Base-by-base conservation (phyloP, 139 green algal genomes). In the Zygnema cylindricum region DNA sequence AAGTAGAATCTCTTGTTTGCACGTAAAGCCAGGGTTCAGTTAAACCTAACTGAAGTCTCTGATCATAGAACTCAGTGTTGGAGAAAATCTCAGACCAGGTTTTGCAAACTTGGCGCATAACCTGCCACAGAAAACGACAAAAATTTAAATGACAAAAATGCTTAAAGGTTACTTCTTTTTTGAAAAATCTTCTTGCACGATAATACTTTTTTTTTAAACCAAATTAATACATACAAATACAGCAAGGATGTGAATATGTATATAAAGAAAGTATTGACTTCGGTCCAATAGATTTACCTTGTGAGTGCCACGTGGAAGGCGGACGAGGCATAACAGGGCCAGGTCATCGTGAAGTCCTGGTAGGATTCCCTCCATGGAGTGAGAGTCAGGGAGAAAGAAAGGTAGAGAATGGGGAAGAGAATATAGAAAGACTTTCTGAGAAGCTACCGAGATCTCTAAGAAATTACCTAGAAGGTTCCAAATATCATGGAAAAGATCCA, bases 271-370 rank as follows among this genome's bases (percentile, higher is more conserved):
- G 49, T 25, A 7, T 63, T 16, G 7, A 63, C 7, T 16, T 63
- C 7, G 16, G 16, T 7, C 7, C 49, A 63, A 16, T 63, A 7
- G 7, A 16, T 16, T 63, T 63, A 83, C 76, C 32, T 55, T 83
- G 76, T 83, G 76, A 55, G 33, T 71, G 76, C 33, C 32, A 35
- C 76, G 76, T 3, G 76, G 76, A n/a, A 36, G 30, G 76, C 76
- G 76, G 7, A 83, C 49, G 76, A 83, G 76, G 76, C 76, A 83
- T 30, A 83, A 35, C 33, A 83, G 43, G 3, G 76, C 76, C 33
- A 83, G 76, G 35, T 83, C 76, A 55, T 83, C 76, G 1, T 75
- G 2, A 11, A 83, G 76, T n/a, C 76, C 76, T 83, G 76, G 76
- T 35, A 83, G 43, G 41, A 83, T 33, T 36, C 16, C 76, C 43